A percentile compares a stretch with the other conserved stretches of the same genome.
These are phyloP conservation scores for Pleurotus pulmonarius DNA, from an alignment of 768 basidiomycete species.

Conservation along the genomic window DNA sequence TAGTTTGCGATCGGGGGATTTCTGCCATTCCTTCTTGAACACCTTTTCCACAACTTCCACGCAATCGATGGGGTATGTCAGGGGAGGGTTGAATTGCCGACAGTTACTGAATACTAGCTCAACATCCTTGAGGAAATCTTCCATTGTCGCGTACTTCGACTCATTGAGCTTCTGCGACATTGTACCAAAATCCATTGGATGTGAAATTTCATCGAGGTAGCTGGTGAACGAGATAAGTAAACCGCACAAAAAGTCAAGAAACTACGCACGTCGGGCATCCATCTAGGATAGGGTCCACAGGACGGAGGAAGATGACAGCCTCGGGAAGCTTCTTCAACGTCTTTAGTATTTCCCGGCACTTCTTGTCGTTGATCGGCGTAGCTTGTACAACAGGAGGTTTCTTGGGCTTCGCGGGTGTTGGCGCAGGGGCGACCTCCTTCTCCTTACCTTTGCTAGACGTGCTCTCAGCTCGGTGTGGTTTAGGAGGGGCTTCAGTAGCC, in stretches of 20 bases:
- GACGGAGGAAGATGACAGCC: slow-evolving; percentile 67
- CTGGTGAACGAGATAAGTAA: slow-evolving; percentile 33
- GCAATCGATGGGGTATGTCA: slow-evolving; percentile 67
- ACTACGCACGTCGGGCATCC: slow-evolving; percentile 85
- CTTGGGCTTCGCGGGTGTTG: slow-evolving; percentile 36
- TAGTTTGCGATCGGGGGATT: slow-evolving; percentile 68
- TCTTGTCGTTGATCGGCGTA: slow-evolving; percentile 75
- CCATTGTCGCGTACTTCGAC: slow-evolving; percentile 75
- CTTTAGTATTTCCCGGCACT: slow-evolving; percentile 72
- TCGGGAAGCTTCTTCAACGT: slow-evolving; percentile 59
- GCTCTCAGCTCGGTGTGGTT: slow-evolving; percentile 25
- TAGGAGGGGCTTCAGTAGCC: slow-evolving; percentile 37
- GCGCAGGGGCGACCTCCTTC: slow-evolving; percentile 41
- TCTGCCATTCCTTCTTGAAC: slow-evolving; percentile 87
- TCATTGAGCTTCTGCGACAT: slow-evolving; percentile 65
- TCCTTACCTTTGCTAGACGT: slow-evolving; percentile 73
- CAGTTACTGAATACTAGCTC: slow-evolving; percentile 88
- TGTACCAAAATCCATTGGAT: slow-evolving; percentile 94
- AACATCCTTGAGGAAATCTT: slow-evolving; percentile 74
- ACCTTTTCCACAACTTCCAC: slow-evolving; percentile 70
- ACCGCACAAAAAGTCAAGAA: background rate
- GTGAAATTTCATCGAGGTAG: slow-evolving; percentile 86
- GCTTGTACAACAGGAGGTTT: slow-evolving; percentile 29
- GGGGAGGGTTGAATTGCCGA: slow-evolving; percentile 86
- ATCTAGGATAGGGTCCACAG: slow-evolving; percentile 80